Evolutionary conservation across 208 protist genomes (phyloP).

Genomic region (Trypanosoma scelopori): DNA sequence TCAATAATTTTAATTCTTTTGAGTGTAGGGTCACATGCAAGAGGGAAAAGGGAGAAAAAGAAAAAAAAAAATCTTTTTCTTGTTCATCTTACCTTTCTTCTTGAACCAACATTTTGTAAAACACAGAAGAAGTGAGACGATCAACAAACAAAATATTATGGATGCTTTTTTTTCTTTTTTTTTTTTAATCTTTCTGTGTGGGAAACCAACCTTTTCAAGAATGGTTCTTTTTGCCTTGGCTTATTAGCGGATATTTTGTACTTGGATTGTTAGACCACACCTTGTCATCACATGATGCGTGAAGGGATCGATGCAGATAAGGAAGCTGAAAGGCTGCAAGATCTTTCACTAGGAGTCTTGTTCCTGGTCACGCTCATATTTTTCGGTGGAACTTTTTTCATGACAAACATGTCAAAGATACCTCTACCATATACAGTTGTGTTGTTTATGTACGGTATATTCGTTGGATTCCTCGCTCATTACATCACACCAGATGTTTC

Average conservation of each 20-base stretch:
- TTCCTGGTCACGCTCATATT: conserved; percentile 76
- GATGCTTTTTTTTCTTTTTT: conserved; percentile 8
- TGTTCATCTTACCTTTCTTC: too few relatives aligned
- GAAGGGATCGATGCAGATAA: background rate
- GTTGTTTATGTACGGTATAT: conserved; percentile 79
- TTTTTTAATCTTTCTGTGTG: background rate
- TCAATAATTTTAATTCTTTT: too few relatives aligned
- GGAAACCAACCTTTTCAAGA: too few relatives aligned
- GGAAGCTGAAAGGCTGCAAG: conserved; percentile 18
- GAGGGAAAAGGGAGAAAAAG: too few relatives aligned
- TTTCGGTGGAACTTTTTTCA: conserved; percentile 74
- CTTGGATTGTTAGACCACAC: too few relatives aligned
- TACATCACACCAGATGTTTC: conserved; percentile 53
- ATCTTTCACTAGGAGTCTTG: conserved; percentile 48
- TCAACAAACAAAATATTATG: background rate
- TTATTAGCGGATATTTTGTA: too few relatives aligned
- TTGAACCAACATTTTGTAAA: too few relatives aligned
- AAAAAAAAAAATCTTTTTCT: too few relatives aligned
- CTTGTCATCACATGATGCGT: too few relatives aligned
- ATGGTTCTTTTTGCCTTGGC: too few relatives aligned
- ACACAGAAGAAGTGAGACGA: too few relatives aligned
- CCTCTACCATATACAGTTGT: conserved; percentile 81
- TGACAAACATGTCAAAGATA: conserved; percentile 52
- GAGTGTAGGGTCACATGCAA: too few relatives aligned
- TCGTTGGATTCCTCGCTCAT: conserved; percentile 53